These are phyloP conservation scores for Dendrocalamus latiflorus DNA, from an alignment of 202 grass and related monocot genomes.

Conservation along the genomic window DNA sequence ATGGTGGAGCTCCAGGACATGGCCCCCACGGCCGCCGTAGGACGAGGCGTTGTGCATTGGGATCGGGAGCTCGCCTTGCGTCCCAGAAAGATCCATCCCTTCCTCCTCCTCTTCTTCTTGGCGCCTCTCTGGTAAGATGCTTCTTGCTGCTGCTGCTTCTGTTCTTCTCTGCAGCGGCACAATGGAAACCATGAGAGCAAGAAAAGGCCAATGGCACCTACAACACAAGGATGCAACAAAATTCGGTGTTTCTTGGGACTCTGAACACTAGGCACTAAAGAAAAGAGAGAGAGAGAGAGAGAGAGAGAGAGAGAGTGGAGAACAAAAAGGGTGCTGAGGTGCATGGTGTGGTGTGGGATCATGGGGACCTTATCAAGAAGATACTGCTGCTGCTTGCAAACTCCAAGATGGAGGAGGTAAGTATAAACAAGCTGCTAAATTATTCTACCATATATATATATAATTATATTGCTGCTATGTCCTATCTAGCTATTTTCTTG, in stretches of 20 bases:
- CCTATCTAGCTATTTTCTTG: conserved; percentile 28
- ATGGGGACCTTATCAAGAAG: conserved; percentile 60
- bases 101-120: conserved; percentile 1
- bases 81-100: conserved; percentile 79
- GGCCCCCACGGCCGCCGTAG: conserved; percentile 20
- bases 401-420: conserved; percentile 19
- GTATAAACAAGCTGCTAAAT: conserved; percentile 14
- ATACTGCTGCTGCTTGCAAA: conserved; percentile 32
- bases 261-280: conserved; percentile 31
- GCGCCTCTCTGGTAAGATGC: conserved; percentile 21
- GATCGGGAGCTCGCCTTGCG: conserved; percentile 82
- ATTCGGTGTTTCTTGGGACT: conserved; percentile 57
- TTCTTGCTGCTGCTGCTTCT: conserved; percentile 21
- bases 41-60: conserved; percentile 63
- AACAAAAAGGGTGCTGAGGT: conserved; percentile 37
- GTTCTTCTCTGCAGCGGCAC: conserved; percentile 41
- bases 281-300: no score
- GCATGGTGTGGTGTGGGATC: conserved; percentile 37
- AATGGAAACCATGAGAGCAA: conserved; percentile 54
- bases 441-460: conserved; percentile 16
- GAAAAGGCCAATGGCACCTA: conserved; percentile 39
- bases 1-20: conserved; percentile 32
- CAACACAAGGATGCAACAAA: conserved; percentile 42
- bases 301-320: neutral
- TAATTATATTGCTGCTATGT: conserved; percentile 9